These are phyloP conservation scores for Protomyces inouyei DNA, from an alignment of 1,139 yeast genomes.

Conservation along the genomic window DNA sequence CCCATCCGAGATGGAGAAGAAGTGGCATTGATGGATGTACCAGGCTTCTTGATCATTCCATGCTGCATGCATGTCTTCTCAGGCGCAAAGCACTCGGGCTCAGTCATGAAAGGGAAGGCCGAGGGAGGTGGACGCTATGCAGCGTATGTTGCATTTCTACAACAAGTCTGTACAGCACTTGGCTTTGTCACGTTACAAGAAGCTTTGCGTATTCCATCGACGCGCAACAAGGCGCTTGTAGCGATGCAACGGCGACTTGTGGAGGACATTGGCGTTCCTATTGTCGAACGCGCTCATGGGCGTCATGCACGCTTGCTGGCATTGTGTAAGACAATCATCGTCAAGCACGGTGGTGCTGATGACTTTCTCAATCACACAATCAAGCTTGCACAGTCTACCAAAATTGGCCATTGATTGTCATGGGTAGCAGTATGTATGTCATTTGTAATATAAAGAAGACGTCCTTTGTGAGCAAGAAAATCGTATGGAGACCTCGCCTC, in stretches of 20 bases:
- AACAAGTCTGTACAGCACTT: conserved; percentile 55
- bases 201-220: conserved; percentile 87
- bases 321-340: conserved; percentile 44
- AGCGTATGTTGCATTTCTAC: conserved; percentile 60
- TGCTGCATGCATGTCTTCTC: conserved; percentile 87
- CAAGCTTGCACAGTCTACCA: not conserved
- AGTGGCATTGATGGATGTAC: conserved; percentile 46
- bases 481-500: too few species aligned
- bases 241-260: conserved; percentile 44
- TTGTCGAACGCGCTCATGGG: not conserved
- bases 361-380: conserved; percentile 57
- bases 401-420: too few species aligned
- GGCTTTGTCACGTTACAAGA: conserved; percentile 88
- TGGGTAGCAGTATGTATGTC: too few species aligned
- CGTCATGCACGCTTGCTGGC: not conserved
- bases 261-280: not conserved
- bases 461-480: too few species aligned
- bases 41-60: conserved; percentile 72
- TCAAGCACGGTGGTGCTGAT: conserved; percentile 80
- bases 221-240: conserved; percentile 85
- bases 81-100: conserved; percentile 69
- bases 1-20: conserved; percentile 35
- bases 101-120: conserved; percentile 46
- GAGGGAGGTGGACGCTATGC: conserved; percentile 24
- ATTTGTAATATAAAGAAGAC: too few species aligned